Evolutionary conservation across 495 filamentous ascomycete genomes (phyloP), one percentile per base, ranked within the genome.

Genomic region (Aspergillus avenaceus): DNA sequence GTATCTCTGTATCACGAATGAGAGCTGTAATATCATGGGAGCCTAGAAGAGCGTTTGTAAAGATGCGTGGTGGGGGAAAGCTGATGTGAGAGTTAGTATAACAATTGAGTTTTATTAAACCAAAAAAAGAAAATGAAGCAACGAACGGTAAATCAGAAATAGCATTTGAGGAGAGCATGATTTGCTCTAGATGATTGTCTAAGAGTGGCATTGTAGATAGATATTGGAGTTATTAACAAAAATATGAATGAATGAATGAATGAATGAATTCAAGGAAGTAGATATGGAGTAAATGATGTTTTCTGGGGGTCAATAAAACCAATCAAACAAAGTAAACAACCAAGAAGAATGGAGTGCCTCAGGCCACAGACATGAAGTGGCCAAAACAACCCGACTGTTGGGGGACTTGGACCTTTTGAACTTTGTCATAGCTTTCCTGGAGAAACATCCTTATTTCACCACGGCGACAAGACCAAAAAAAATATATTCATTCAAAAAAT

Each of bases 1-100:
- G 93, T 14, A 84, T 73, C 69, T 98, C 93, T 25, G 92, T 97
- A 67, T 98, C 93, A 48, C 93, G 87, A 57, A 98, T 97, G 12
- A 98, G 66, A 9, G 90, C 79, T 8, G 95, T 97, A 57, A 98
- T 97, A 65, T 98, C 93, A 60, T 88, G 87, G 49, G 81, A 80
- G 48, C 84, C 83, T 42, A 97, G 81, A 34, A 97, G 79, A 27
- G 93, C 89, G 67, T 95, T 97, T 55, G 92, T 95, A 70, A 97
- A 98, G 61, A 92, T 88, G 59, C 90, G 95, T n/a, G 93, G 88
- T 12, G 80, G 80, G 21, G 88, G 88, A 57, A 98, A 98, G 16
- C 90, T 91, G 58, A 29, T 52, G 22, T 21, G 24, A 40, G 18
- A 19, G n/a, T 34, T 22, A 8, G 28, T 23, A 14, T 41, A 27